phyloP scores from a whole-genome alignment of 2,329 filamentous ascomycete species.

The Lasiodiplodia gonubiensis region DNA sequence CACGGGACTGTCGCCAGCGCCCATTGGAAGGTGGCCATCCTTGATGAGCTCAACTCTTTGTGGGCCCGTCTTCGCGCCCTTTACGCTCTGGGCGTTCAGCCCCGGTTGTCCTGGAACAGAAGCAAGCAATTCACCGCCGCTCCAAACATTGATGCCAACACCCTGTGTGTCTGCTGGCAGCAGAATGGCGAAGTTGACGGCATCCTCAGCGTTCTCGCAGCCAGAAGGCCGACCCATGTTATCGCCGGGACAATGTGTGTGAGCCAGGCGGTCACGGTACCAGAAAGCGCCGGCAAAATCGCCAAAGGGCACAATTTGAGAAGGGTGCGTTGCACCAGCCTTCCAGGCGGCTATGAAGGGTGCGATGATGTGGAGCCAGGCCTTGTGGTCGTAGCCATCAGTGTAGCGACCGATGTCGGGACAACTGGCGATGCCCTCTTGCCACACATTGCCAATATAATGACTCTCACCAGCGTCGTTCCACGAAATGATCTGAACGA shows the following conservation, averaged over 20 bases:
- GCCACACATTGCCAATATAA: slow-evolving; percentile 50
- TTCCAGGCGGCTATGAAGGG: slow-evolving; percentile 49
- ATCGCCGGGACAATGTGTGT: slow-evolving; percentile 22
- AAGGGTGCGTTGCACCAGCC: slow-evolving; percentile 35
- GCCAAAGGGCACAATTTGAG: slow-evolving; percentile 23
- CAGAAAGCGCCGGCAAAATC: slow-evolving; percentile 22
- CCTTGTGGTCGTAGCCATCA: slow-evolving; percentile 43
- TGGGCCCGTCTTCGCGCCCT: slow-evolving; percentile 15
- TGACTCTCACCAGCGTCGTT: slow-evolving; percentile 50
- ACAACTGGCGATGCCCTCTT: slow-evolving; percentile 37
- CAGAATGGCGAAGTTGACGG: slow-evolving; percentile 23
- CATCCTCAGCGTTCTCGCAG: slow-evolving; percentile 23
- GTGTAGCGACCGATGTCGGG: slow-evolving; percentile 38
- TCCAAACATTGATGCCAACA: slow-evolving; percentile 22
- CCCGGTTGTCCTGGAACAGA: slow-evolving; percentile 16
- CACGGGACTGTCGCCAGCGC: slow-evolving; percentile 3
- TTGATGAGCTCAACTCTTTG: slow-evolving; percentile 23
- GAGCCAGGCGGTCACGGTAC: slow-evolving; percentile 23
- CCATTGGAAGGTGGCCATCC: slow-evolving; percentile 12
- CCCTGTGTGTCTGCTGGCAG: slow-evolving; percentile 14
- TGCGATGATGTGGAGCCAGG: slow-evolving; percentile 43
- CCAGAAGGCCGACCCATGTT: slow-evolving; percentile 17
- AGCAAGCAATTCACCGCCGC: slow-evolving; percentile 16
- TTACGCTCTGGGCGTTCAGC: slow-evolving; percentile 26
- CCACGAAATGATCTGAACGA: slow-evolving; percentile 50